Conservation (phyloP, 192 early-diverging fungal species). For the Diversispora eburnea region DNA sequence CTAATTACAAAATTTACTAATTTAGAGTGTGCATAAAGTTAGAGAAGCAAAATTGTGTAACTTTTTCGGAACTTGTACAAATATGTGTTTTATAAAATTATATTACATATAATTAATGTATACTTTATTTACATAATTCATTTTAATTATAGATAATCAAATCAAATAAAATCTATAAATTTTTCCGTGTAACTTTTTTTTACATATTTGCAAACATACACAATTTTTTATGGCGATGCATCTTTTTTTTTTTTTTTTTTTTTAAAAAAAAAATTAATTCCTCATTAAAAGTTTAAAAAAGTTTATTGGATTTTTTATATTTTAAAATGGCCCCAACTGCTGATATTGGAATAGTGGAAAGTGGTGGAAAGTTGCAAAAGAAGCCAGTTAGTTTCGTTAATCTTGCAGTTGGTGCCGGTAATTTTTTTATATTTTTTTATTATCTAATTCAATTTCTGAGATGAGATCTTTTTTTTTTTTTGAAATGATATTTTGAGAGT, state of each 20-base stretch:
- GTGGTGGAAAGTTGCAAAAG: conserved; percentile 53
- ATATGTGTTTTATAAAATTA: too few relatives aligned
- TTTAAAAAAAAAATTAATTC: too few relatives aligned
- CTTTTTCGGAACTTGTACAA: too few relatives aligned
- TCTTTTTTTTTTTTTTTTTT: too few relatives aligned
- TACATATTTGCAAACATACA: not conserved
- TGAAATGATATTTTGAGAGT: not conserved
- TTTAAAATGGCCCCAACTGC: conserved; percentile 14
- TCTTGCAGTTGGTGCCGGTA: conserved; percentile 83
- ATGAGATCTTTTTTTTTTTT: not conserved
- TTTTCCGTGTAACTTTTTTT: too few relatives aligned
- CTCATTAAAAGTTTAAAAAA: not conserved
- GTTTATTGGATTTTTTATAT: not conserved
- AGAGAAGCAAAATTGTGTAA: too few relatives aligned
- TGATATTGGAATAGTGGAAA: not conserved
- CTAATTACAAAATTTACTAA: not conserved
- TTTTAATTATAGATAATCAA: too few relatives aligned
- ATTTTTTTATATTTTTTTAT: conserved; percentile 7
- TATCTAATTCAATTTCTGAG: not conserved
- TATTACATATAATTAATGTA: too few relatives aligned
- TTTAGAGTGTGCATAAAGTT: not conserved
- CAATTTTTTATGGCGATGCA: too few relatives aligned
- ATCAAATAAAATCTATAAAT: too few relatives aligned
- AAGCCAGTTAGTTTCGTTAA: conserved; percentile 85
- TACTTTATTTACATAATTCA: too few relatives aligned